Conservation (phyloP, 208 protist genomes). For the Trypanosoma avium region DNA sequence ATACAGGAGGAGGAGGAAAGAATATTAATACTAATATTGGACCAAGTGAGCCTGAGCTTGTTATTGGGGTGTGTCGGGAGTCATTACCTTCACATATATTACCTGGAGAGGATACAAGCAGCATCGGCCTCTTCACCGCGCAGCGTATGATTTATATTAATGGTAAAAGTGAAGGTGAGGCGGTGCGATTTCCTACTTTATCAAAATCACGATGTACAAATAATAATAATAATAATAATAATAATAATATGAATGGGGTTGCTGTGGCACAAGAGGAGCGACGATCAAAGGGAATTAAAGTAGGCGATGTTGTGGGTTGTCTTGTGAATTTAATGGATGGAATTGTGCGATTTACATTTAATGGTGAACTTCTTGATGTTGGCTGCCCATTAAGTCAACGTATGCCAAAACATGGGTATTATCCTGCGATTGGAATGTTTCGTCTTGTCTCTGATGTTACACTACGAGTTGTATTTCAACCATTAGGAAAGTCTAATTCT, state of each 20-base stretch:
- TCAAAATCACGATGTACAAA: no score
- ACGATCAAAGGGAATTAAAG: constrained; percentile 25
- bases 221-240: constrained; percentile 12
- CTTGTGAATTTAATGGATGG: constrained; percentile 65
- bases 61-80: constrained; percentile 55
- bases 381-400: constrained; percentile 14
- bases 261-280: constrained; percentile 6
- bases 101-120: constrained; percentile 64
- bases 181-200: constrained; percentile 37
- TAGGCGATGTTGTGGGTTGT: constrained; percentile 65
- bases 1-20: background rate
- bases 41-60: constrained; percentile 25
- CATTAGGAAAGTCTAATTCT: constrained; percentile 17
- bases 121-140: constrained; percentile 66
- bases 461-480: constrained; percentile 49
- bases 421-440: constrained; percentile 65
- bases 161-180: constrained; percentile 42
- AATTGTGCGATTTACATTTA: constrained; percentile 69
- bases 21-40: background rate
- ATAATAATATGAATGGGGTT: background rate
- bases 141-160: constrained; percentile 67
- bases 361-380: constrained; percentile 37
- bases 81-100: constrained; percentile 45
- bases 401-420: constrained; percentile 34
- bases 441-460: constrained; percentile 30